Evolutionary conservation across 148 eudicot genomes (phyloP), one percentile per base, ranked within the genome.

Genomic region (Rhododendron molle): DNA sequence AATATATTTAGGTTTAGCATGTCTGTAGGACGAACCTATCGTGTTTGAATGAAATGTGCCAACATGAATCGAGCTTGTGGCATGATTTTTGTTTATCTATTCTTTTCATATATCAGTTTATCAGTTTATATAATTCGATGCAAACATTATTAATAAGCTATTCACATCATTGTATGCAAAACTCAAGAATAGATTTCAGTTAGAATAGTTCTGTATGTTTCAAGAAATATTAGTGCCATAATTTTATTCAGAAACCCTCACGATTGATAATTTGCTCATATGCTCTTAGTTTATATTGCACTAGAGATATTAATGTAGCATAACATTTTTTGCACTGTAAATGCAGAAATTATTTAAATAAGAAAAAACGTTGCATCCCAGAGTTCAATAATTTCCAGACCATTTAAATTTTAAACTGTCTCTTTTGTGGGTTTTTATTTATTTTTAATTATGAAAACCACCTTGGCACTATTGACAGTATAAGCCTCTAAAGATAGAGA

Each of bases 401-500:
- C 98, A 7, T 7, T 44, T 7, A 8, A 44, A 44, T 98, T 88
- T 96, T 96, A 49, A 96, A 96, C 82, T 92, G 97, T 89, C 97
- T 92, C 77, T 96, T 96, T 85, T 96, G 36, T 34, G 36, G 36
- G 36, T 34, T 34, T 34, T 34, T 34, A 34, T 34, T 34, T 34
- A 34, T 34, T 34, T 34, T 34, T 34, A 34, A 34, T 96, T 54
- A 96, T 96, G 62, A 96, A 96, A 28, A 96, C 87, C 85, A 95
- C 99, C 89, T 96, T 96, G 1, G 97, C 93, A 87, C 93, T 93
- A 77, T 96, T 96, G 72, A 96, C 95, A 1, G 99, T 96, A 81
- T 96, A 95, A 43, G 99, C 95, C 99, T 96, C 69, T 6, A 83
- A 9, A 7, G 47, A 74, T 13, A 4, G 47, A 62, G 32, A 20